phyloP scores from a whole-genome alignment of 2,329 filamentous ascomycete genomes.

The Biscogniauxia marginata region DNA sequence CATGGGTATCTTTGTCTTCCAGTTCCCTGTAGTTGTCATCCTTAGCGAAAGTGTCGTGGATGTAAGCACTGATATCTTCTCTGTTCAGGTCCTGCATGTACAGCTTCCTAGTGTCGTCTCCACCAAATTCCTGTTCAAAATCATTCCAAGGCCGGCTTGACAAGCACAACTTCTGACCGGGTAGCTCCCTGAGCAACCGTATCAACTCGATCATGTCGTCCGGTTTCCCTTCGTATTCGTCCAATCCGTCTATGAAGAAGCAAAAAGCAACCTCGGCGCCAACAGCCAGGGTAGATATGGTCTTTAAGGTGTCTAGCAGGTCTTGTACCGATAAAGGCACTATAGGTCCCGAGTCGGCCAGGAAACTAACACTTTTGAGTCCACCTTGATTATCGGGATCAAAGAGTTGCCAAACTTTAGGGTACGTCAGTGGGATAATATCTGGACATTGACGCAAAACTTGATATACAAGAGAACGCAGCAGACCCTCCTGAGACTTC shows the following conservation, averaged over 20 bases:
- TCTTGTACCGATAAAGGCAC: too few species aligned
- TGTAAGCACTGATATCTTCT: neutral
- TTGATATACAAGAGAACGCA: too few species aligned
- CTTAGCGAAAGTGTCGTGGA: neutral
- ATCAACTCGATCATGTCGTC: neutral
- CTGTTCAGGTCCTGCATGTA: constrained; percentile 1
- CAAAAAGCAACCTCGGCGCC: too few species aligned
- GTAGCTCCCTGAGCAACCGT: neutral
- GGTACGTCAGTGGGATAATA: too few species aligned
- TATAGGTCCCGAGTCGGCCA: too few species aligned
- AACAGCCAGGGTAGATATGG: too few species aligned
- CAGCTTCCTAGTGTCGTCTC: neutral
- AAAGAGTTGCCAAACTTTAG: too few species aligned
- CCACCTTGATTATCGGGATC: too few species aligned
- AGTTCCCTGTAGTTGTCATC: neutral
- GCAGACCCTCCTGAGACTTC: too few species aligned
- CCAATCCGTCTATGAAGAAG: constrained; percentile 6
- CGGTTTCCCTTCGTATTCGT: constrained; percentile 2
- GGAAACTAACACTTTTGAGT: too few species aligned
- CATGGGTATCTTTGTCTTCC: neutral
- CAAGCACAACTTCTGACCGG: constrained; percentile 1
- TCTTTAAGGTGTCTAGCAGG: too few species aligned
- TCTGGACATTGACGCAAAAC: too few species aligned
- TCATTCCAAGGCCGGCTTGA: constrained; percentile 4
- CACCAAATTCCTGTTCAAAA: neutral